Base-by-base conservation (phyloP, 192 early-diverging fungal species). In the Backusella macrospora region DNA sequence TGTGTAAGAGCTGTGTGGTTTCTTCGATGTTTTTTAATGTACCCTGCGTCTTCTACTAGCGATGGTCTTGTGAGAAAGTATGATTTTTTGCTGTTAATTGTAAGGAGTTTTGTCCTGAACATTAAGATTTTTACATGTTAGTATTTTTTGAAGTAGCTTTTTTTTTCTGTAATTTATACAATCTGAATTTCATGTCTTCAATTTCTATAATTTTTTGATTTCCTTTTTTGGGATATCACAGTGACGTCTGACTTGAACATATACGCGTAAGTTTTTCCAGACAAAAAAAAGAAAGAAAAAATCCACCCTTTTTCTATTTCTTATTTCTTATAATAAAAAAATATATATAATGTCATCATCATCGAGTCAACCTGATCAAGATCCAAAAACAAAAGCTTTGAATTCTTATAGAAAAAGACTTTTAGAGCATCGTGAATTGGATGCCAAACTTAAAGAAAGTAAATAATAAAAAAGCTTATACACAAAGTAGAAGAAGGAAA, bases 371-470 rank as follows among this genome's bases (percentile, higher is more conserved):
- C 71, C 84, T 68, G 72, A 69, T 23, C 40, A 65, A 18, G 94
- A 95, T 79, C 86, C 91, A 29, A 87, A 96, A 71, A 79, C 88
- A 52, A 93, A 92, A 77, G 96, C 92, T 16, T 87, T 98, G 55
- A 82, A 82, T 73, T 89, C 86, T 79, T 99, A 99, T 84, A 88
- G 93, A 70, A 94, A 89, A 74, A 90, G 90, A 77, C 84, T 99
- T 44, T 81, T 97, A 72, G 96, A 97, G 77, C 97, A 98, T 83
- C 88, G 96, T 69, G 96, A 98, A 80, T 86, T 96, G 80, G 97
- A 98, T 70, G 93, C 95, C 70, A 98, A 95, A 78, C 87, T 98
- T 45, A 98, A 98, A 90, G 95, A 97, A 78, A 75, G 94, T 94
- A 85, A 65, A n/a, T n/a, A n/a, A n/a, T n/a, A n/a, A n/a, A n/a